Evolutionary conservation across 1,284 basidiomycete species (phyloP).

Genomic region (Sporisorium reilianum): DNA sequence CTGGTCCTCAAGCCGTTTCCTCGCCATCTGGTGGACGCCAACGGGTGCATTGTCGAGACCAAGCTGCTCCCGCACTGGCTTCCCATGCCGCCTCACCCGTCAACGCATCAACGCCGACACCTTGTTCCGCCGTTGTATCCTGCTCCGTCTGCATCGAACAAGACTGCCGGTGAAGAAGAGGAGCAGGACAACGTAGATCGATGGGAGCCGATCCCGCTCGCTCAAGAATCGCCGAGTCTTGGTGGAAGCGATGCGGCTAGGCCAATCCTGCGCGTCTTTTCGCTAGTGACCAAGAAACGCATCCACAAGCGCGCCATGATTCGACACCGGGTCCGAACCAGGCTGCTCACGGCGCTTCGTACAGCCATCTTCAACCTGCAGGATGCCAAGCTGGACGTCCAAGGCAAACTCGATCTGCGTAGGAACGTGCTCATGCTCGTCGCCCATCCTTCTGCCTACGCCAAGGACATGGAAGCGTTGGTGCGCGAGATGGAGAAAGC

Average conservation of each 20-base stretch:
- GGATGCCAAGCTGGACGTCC: not conserved
- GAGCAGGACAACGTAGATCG: constrained; percentile 7
- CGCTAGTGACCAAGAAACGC: constrained; percentile 52
- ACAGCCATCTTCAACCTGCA: constrained; percentile 17
- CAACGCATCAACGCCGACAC: constrained; percentile 39
- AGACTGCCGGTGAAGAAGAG: not conserved
- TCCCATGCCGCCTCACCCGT: constrained; percentile 24
- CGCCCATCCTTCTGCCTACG: constrained; percentile 20
- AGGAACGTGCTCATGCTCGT: constrained; percentile 26
- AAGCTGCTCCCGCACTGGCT: constrained; percentile 30
- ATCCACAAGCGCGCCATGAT: constrained; percentile 61
- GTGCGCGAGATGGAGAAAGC: constrained; percentile 20
- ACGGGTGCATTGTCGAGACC: constrained; percentile 14
- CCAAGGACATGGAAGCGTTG: constrained; percentile 15
- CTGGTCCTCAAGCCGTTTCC: constrained; percentile 40
- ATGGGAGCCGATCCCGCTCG: constrained; percentile 13
- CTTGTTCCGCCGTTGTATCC: constrained; percentile 6
- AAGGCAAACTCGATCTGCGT: constrained; percentile 4
- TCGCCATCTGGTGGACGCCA: constrained; percentile 17
- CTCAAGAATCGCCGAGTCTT: not conserved
- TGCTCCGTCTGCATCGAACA: not conserved
- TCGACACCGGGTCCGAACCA: constrained; percentile 46
- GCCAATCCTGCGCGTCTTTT: constrained; percentile 38
- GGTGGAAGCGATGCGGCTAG: not conserved
- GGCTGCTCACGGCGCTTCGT: constrained; percentile 48